Percentiles rank a stretch among this genome's conserved stretches.
phyloP scores from a whole-genome alignment of 345 rosid species.

The Salix viminalis region DNA sequence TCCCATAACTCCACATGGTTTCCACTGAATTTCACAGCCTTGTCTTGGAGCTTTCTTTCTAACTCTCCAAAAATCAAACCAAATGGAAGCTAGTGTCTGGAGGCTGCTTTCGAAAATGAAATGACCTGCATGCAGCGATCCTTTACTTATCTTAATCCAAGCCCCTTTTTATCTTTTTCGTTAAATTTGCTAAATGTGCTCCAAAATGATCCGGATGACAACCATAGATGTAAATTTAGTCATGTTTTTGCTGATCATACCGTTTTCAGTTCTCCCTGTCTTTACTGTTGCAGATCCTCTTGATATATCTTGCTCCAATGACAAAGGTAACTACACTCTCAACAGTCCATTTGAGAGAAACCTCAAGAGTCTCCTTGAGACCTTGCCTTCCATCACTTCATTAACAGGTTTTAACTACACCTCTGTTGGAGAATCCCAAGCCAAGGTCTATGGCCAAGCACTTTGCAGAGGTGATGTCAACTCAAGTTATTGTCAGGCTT shows the following conservation, averaged over 20 bases:
- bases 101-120: not conserved
- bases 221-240: not conserved
- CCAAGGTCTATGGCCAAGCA: slow-evolving; percentile 29
- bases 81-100: not conserved
- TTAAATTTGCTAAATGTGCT: not conserved
- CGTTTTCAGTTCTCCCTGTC: not conserved
- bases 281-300: slow-evolving; percentile 2
- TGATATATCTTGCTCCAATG: not conserved
- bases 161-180: not conserved
- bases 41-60: not conserved
- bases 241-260: slow-evolving; percentile 1
- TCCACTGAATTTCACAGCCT: not conserved
- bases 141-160: not conserved
- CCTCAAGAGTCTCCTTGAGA: slow-evolving; percentile 19
- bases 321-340: not conserved
- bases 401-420: slow-evolving; percentile 20
- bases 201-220: not conserved
- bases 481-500: slow-evolving; percentile 18
- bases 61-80: too few species aligned
- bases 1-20: not conserved
- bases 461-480: slow-evolving; percentile 32
- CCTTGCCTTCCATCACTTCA: slow-evolving; percentile 13
- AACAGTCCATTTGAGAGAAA: slow-evolving; percentile 18
- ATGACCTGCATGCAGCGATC: not conserved
- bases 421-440: slow-evolving; percentile 6